Conservation (phyloP, 306 rosid species). For the Prunus armeniaca region DNA sequence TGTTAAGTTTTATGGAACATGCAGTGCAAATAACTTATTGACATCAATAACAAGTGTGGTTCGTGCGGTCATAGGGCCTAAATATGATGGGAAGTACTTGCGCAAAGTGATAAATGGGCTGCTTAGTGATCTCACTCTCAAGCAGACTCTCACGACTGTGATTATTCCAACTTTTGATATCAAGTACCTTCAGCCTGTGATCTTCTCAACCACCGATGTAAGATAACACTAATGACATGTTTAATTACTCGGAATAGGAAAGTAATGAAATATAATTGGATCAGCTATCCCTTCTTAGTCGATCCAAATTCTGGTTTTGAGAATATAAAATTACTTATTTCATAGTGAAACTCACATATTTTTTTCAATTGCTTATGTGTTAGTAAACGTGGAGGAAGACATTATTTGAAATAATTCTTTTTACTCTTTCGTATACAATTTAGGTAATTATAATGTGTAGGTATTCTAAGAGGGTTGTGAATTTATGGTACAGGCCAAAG, state of each 20-base stretch:
- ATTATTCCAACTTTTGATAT: constrained; percentile 43
- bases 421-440: too few relatives aligned
- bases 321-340: too few relatives aligned
- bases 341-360: too few relatives aligned
- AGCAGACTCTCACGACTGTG: constrained; percentile 24
- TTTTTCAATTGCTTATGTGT: too few relatives aligned
- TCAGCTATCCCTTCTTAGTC: too few relatives aligned
- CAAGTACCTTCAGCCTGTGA: constrained; percentile 43
- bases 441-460: too few relatives aligned
- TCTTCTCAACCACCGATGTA: constrained; percentile 42
- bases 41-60: background rate
- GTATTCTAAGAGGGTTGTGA: background rate
- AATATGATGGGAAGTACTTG: constrained; percentile 32
- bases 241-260: too few relatives aligned
- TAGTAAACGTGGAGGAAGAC: too few relatives aligned
- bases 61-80: constrained; percentile 13
- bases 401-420: too few relatives aligned
- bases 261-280: too few relatives aligned
- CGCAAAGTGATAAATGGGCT: constrained; percentile 1
- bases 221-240: background rate
- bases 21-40: background rate
- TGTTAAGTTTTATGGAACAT: background rate
- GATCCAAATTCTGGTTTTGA: too few relatives aligned
- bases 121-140: constrained; percentile 28
- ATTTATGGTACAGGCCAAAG: constrained; percentile 27